A percentile compares a stretch with the other conserved stretches of the same genome.
Evolutionary conservation across 1,284 basidiomycete species (phyloP).

Genomic region (Trichosporon sp.): DNA sequence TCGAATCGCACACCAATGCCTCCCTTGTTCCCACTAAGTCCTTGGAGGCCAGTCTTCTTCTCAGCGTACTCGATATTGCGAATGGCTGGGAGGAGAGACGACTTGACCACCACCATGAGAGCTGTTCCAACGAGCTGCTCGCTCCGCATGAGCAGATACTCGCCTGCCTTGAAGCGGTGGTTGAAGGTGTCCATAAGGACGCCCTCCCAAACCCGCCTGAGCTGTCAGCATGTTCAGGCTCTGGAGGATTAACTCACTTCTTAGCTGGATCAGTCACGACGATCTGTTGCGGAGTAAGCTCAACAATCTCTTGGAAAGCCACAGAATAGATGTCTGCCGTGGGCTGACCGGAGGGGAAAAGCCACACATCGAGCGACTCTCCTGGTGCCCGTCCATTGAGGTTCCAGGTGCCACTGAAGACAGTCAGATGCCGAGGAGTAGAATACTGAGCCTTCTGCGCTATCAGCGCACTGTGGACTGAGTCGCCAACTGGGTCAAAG

Average conservation of each 20-base stretch:
- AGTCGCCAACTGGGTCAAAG: constrained; percentile 89
- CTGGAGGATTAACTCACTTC: constrained; percentile 52
- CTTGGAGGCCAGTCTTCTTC: constrained; percentile 93
- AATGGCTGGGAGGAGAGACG: constrained; percentile 68
- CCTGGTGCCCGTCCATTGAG: constrained; percentile 78
- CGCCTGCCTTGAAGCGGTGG: constrained; percentile 57
- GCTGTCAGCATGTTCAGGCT: neutral
- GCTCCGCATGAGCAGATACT: constrained; percentile 82
- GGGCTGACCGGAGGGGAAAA: constrained; percentile 58
- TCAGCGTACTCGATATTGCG: constrained; percentile 86
- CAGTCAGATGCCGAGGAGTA: constrained; percentile 60
- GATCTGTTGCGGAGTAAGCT: constrained; percentile 92
- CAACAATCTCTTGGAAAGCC: constrained; percentile 97
- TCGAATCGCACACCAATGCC: constrained; percentile 90
- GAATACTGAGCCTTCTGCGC: constrained; percentile 78
- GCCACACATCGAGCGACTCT: constrained; percentile 81
- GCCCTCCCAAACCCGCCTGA: constrained; percentile 77
- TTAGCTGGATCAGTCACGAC: constrained; percentile 94
- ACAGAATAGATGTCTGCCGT: constrained; percentile 79
- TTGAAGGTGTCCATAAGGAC: constrained; percentile 74
- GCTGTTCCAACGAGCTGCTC: constrained; percentile 95
- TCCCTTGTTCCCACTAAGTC: constrained; percentile 96
- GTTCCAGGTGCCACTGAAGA: constrained; percentile 94
- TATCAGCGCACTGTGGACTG: constrained; percentile 64
- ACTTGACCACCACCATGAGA: constrained; percentile 75